Conservation (phyloP, 2,329 filamentous ascomycete genomes). For the Phialocephala sp. region DNA sequence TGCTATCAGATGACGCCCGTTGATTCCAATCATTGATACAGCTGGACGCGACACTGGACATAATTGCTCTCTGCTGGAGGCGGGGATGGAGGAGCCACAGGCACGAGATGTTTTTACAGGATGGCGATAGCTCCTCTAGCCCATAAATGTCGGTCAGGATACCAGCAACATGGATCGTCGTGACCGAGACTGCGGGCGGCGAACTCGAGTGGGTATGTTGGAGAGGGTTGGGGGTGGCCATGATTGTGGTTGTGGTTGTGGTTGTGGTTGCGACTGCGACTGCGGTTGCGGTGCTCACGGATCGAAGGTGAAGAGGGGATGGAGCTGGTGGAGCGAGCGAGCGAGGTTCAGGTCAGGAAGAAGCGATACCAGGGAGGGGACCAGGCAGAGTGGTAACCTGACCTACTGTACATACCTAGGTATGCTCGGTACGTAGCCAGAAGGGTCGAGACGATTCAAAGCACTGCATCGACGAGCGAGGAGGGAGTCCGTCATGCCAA, state of each 20-base stretch:
- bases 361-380: too few relatives aligned
- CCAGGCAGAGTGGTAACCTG: too few relatives aligned
- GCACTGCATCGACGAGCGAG: too few relatives aligned
- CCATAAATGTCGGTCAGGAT: slow-evolving; percentile 83
- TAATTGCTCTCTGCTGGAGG: slow-evolving; percentile 70
- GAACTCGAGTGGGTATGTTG: slow-evolving; percentile 19
- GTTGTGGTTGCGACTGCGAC: too few relatives aligned
- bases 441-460: too few relatives aligned
- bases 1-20: slow-evolving; percentile 41
- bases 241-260: slow-evolving; percentile 13
- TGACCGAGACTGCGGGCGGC: slow-evolving; percentile 59
- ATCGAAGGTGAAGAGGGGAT: too few relatives aligned
- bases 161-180: slow-evolving; percentile 75
- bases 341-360: too few relatives aligned
- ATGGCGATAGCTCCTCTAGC: slow-evolving; percentile 69
- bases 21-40: slow-evolving; percentile 72
- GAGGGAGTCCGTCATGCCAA: slow-evolving; percentile 7
- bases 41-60: slow-evolving; percentile 75
- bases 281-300: neutral
- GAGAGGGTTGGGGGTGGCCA: slow-evolving; percentile 34
- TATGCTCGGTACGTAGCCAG: too few relatives aligned
- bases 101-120: slow-evolving; percentile 66
- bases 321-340: too few relatives aligned
- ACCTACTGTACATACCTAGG: too few relatives aligned
- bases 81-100: slow-evolving; percentile 94